Base-by-base conservation (phyloP, 139 green algal genomes). In the Chlorella sp. region DNA sequence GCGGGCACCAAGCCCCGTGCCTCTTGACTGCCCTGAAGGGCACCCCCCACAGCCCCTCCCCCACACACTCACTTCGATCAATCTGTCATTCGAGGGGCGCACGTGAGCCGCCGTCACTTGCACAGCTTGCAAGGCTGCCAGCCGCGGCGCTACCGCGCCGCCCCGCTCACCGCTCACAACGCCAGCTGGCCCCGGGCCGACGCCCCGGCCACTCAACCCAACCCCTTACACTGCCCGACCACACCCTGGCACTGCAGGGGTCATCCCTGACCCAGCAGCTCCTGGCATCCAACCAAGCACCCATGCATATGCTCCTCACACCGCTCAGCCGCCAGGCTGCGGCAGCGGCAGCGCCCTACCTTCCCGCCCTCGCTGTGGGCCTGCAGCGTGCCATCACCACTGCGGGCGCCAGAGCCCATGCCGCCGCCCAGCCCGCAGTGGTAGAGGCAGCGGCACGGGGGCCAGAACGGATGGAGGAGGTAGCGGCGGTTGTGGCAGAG, bases 381-480 rank as follows among this genome's bases (percentile, higher is more conserved):
- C 30, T 87, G 64, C 71, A 61, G 5, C 40, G 61, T 26, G 28
- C 66, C 28, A 2, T 66, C 66, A 42, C 12, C 18, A 40, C 84
- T 32, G 84, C 84, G 9, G 68, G 16, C 60, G 48, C 66, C 82
- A 26, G 34, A 4, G 36, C 19, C 15, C n/a, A 21, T 42, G 68
- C 60, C 26, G 53, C 78, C 24, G 79, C 42, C 48, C 34, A 68
- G 22, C 85, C 40, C 4, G 68, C 39, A 53, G 39, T 53, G 39
- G 24, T 83, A 28, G 89, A 83, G 77, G 76, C 75, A 24, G 83
- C 57, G 83, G 36, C 36, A 60, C 82, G 34, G 32, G 85, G 71
- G 1, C 71, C 85, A 2, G 76, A 40, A 3, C 86, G 86, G 53
- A 77, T 85, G 86, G 78, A 85, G 76, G 48, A 85, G 53, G 86